Percentiles rank a stretch among this genome's conserved stretches.
phyloP scores from a whole-genome alignment of 805 yeast genomes.

The Wickerhamiella occidentalis region DNA sequence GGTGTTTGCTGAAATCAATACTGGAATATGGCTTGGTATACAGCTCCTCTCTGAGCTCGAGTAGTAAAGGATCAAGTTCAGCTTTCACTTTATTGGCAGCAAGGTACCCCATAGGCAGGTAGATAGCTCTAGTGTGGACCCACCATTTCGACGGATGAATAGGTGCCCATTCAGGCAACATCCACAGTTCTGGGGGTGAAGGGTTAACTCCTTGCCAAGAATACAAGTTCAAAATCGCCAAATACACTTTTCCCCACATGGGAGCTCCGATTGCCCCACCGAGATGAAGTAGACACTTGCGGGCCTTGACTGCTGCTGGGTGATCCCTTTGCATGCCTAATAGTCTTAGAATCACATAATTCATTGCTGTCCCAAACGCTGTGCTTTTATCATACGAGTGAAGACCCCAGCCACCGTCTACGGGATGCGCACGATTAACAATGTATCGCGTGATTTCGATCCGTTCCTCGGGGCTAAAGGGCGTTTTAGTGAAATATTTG shows the following conservation, averaged over 20 bases:
- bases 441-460: slow-evolving; percentile 71
- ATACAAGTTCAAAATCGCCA: slow-evolving; percentile 66
- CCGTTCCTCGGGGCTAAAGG: slow-evolving; percentile 52
- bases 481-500: slow-evolving; percentile 53
- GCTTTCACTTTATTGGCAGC: slow-evolving; percentile 45
- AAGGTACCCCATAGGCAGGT: slow-evolving; percentile 74
- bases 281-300: slow-evolving; percentile 49
- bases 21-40: slow-evolving; percentile 50
- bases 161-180: slow-evolving; percentile 67
- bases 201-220: slow-evolving; percentile 97
- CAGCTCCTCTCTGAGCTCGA: slow-evolving; percentile 64
- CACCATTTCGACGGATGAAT: slow-evolving; percentile 97
- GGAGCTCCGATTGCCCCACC: slow-evolving; percentile 91
- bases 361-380: slow-evolving; percentile 84
- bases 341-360: slow-evolving; percentile 69
- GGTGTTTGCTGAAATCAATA: slow-evolving; percentile 56
- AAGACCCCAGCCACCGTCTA: slow-evolving; percentile 99
- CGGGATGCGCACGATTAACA: slow-evolving; percentile 89
- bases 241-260: slow-evolving; percentile 97
- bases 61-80: slow-evolving; percentile 49
- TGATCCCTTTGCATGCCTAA: slow-evolving; percentile 66
- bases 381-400: slow-evolving; percentile 89
- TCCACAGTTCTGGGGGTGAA: slow-evolving; percentile 92
- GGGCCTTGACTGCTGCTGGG: slow-evolving; percentile 65
- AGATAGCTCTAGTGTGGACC: slow-evolving; percentile 95